Evolutionary conservation across 257 asterid species (phyloP).

Genomic region (Voacanga thouarsii): DNA sequence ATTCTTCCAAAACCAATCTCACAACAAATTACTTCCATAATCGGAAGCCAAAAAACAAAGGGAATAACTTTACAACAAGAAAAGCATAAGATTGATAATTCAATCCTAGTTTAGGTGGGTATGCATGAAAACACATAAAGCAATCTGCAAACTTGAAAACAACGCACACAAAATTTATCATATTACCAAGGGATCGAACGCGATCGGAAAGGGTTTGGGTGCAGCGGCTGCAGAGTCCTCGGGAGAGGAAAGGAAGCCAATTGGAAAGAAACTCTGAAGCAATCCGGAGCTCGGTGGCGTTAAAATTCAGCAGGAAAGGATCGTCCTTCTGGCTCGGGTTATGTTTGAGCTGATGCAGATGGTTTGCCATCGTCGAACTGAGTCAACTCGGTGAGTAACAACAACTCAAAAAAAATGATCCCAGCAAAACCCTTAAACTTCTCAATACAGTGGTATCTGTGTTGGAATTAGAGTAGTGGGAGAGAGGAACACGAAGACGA

Average conservation of each 20-base stretch:
- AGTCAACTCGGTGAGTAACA: constrained; percentile 4
- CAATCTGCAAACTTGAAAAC: neutral
- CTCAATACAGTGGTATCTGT: neutral
- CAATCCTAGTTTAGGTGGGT: neutral
- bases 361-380: constrained; percentile 20
- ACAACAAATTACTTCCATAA: neutral
- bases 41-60: neutral
- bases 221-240: constrained; percentile 74
- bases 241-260: constrained; percentile 84
- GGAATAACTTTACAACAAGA: neutral
- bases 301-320: constrained; percentile 53
- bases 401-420: neutral
- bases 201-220: constrained; percentile 35
- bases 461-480: neutral
- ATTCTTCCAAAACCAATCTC: neutral
- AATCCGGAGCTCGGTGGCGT: constrained; percentile 51
- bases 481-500: neutral
- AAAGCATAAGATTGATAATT: neutral
- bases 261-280: constrained; percentile 86
- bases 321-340: constrained; percentile 25
- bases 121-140: neutral
- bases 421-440: neutral
- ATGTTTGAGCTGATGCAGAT: constrained; percentile 13
- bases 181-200: constrained; percentile 57
- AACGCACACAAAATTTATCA: neutral